These are phyloP conservation scores for Puya raimondii DNA, from an alignment of 176 grass and related monocot species.

Conservation along the genomic window DNA sequence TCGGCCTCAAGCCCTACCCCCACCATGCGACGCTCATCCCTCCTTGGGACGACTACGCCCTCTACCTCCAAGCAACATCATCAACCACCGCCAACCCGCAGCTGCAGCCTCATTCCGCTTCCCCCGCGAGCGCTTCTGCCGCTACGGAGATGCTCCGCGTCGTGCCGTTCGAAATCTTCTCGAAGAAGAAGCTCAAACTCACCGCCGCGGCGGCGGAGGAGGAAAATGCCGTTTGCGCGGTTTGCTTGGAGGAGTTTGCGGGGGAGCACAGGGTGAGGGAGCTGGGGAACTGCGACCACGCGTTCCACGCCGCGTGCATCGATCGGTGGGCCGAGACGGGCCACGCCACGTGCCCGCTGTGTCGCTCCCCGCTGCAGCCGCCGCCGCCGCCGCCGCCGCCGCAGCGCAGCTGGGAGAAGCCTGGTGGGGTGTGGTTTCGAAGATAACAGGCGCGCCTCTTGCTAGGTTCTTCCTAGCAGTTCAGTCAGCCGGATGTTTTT, in stretches of 20 bases:
- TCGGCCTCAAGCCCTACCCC: conserved; percentile 1
- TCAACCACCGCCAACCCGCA: too few species aligned
- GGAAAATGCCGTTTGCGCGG: neutral
- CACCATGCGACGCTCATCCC: neutral
- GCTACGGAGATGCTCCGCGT: neutral
- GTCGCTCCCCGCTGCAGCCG: neutral
- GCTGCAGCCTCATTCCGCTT: neutral
- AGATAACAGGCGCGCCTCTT: neutral
- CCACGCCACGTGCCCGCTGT: conserved; percentile 2
- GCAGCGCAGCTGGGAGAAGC: too few species aligned
- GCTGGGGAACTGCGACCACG: conserved; percentile 8
- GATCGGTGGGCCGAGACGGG: conserved; percentile 7
- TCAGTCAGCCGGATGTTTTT: too few species aligned
- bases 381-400: too few species aligned
- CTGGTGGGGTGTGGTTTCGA: neutral
- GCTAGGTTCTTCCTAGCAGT: too few species aligned
- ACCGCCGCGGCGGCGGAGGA: neutral
- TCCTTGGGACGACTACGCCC: neutral
- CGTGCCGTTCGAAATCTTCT: neutral
- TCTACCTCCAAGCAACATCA: neutral
- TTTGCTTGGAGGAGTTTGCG: conserved; percentile 2
- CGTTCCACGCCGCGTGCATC: conserved; percentile 5
- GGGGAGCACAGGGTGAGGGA: neutral
- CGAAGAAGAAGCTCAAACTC: neutral
- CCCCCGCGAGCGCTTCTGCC: neutral